Base-by-base conservation (phyloP, 768 basidiomycete genomes). In the Phallus indusiatus region DNA sequence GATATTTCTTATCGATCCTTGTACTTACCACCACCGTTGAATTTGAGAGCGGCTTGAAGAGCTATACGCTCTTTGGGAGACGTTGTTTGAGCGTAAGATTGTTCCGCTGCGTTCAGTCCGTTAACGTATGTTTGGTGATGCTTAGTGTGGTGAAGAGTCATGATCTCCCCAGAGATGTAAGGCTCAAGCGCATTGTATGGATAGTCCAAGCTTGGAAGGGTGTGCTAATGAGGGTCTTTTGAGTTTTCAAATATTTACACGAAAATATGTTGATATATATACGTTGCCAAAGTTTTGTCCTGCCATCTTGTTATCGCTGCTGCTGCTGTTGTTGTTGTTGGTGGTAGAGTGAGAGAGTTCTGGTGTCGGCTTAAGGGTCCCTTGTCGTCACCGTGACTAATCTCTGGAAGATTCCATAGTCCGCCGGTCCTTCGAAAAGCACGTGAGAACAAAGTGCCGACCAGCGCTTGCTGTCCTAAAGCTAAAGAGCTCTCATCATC, bases 121-220 rank as follows among this genome's bases (percentile, higher is more conserved):
- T 83, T 94, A 56, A 95, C 90, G 67, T 96, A 96, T 56, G 91
- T 86, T 78, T 94, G 91, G 69, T 97, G 94, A 70, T 97, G 94
- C 78, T 94, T 94, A 63, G 78, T 83, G 78, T 97, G 94, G 74
- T 97, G 94, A 54, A 95, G 88, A 59, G 76, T 81, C 94, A 95
- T 97, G 75, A 96, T 97, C 75, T 94, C 81, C 69, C 78, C 69
- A 36, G 83, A 88, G 76, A 97, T 95, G 76, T 83, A 85, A n/a
- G 94, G 94, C 78, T 94, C 90, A 68, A 97, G 90, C 55, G 83
- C 94, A 77, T 94, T 75, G 75, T 94, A 94, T 6, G 76, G 67
- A 71, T 92, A 94, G 6, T 85, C 83, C 34, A 92, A 83, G 62
- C 77, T 74, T 21, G 90, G 90, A 36, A 93, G 82, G 49, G 74